A percentile compares a stretch with the other conserved stretches of the same genome.
phyloP scores from a whole-genome alignment of 108 stramenopile species.

The Nannochloropsis gaditana region DNA sequence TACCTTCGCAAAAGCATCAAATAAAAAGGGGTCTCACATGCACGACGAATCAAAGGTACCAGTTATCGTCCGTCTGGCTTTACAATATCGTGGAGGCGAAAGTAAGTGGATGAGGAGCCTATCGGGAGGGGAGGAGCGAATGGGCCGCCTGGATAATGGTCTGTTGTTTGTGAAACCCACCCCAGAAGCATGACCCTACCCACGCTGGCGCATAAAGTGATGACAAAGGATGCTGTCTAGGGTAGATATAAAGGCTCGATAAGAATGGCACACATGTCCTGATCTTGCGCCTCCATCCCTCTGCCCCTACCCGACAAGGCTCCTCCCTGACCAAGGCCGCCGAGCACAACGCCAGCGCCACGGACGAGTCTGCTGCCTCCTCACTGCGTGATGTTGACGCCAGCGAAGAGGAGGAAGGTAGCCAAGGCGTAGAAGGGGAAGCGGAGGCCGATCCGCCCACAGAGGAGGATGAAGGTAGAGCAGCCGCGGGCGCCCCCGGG shows the following conservation, averaged over 20 bases:
- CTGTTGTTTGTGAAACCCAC: no score
- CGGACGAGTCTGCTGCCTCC: background rate
- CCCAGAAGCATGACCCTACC: no score
- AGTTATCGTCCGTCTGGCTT: background rate
- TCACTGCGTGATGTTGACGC: background rate
- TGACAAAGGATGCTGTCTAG: no score
- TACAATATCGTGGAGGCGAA: background rate
- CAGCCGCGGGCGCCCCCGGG: background rate
- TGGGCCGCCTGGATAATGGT: background rate
- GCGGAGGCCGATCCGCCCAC: background rate
- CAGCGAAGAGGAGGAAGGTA: background rate
- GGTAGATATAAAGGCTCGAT: no score
- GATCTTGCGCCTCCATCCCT: no score
- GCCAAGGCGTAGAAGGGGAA: background rate
- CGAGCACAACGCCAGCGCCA: background rate
- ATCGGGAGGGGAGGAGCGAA: background rate
- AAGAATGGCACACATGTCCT: no score
- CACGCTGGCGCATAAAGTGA: no score
- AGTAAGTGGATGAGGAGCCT: background rate
- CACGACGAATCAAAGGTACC: background rate
- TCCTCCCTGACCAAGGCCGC: background rate
- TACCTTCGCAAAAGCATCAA: background rate
- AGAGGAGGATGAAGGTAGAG: background rate
- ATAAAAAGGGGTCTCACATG: background rate
- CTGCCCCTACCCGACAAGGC: background rate